Conservation (phyloP, 164 flowering plant genomes). For the Houttuynia cordata region DNA sequence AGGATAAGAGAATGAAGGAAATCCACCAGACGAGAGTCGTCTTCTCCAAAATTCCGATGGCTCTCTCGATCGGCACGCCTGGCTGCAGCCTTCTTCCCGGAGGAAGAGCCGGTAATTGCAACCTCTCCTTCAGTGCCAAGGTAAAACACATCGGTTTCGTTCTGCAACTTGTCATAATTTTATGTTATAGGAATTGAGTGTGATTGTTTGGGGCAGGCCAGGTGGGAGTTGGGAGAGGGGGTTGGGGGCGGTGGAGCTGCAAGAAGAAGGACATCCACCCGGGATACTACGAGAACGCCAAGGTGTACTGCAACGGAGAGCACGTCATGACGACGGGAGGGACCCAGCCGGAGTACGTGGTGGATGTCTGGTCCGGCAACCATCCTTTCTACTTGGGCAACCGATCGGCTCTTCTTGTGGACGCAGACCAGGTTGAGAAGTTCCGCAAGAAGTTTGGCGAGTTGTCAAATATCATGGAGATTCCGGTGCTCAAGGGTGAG, state of each 20-base stretch:
- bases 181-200: neutral
- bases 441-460: slow-evolving; percentile 58
- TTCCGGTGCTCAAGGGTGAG: slow-evolving; percentile 73
- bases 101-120: neutral
- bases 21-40: neutral
- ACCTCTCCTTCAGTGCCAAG: neutral
- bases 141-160: neutral
- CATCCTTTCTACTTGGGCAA: slow-evolving; percentile 72
- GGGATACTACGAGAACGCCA: slow-evolving; percentile 52
- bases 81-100: neutral
- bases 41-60: neutral
- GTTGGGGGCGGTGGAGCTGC: slow-evolving; percentile 28
- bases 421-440: slow-evolving; percentile 70
- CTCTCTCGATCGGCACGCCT: neutral
- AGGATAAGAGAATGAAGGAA: neutral
- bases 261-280: slow-evolving; percentile 81
- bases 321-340: slow-evolving; percentile 81
- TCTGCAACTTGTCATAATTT: neutral
- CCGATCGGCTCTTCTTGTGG: slow-evolving; percentile 35
- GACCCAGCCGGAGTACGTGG: slow-evolving; percentile 72
- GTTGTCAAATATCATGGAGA: slow-evolving; percentile 39
- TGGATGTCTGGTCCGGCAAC: slow-evolving; percentile 90
- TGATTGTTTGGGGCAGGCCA: neutral
- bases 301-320: slow-evolving; percentile 80
- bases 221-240: neutral